Evolutionary conservation across 768 basidiomycete genomes (phyloP).

Genomic region (Tylopilus subfusipes): DNA sequence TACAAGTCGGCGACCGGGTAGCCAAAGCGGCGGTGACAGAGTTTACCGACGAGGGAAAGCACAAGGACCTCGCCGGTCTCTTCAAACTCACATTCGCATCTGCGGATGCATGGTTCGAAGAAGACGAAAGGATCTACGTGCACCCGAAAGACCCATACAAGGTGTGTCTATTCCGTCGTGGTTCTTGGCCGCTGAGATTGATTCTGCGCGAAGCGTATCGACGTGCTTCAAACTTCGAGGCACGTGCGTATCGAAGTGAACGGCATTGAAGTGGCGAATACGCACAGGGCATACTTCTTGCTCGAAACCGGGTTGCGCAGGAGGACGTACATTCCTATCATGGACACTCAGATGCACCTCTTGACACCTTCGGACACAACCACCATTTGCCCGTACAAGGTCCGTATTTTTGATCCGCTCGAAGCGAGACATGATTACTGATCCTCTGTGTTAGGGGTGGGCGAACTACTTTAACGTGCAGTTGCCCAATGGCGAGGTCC

Average conservation of each 20-base stretch:
- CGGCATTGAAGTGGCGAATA: conserved; percentile 62
- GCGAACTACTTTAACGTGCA: conserved; percentile 56
- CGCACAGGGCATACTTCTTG: conserved; percentile 49
- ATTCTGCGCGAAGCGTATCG: conserved; percentile 45
- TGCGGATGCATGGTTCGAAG: conserved; percentile 66
- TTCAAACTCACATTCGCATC: conserved; percentile 47
- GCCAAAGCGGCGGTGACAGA: conserved; percentile 40
- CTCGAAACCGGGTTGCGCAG: conserved; percentile 56
- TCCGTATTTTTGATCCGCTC: conserved; percentile 17
- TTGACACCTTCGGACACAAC: conserved; percentile 45
- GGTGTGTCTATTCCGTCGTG: conserved; percentile 32
- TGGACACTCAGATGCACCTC: conserved; percentile 49
- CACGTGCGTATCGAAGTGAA: conserved; percentile 58
- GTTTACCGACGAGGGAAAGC: conserved; percentile 26
- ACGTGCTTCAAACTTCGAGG: conserved; percentile 57
- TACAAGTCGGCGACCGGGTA: conserved; percentile 40
- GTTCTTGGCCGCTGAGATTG: too few relatives aligned
- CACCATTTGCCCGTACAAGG: conserved; percentile 65
- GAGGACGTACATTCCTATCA: conserved; percentile 60
- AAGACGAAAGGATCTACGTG: conserved; percentile 57
- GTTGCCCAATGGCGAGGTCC: conserved; percentile 40
- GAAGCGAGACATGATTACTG: not conserved
- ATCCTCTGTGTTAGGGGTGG: conserved; percentile 41
- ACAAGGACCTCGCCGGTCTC: conserved; percentile 43
- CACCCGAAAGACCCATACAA: conserved; percentile 72